These are phyloP conservation scores for Samsoniella hepiali DNA, from an alignment of 2,329 filamentous ascomycete species.

Conservation along the genomic window DNA sequence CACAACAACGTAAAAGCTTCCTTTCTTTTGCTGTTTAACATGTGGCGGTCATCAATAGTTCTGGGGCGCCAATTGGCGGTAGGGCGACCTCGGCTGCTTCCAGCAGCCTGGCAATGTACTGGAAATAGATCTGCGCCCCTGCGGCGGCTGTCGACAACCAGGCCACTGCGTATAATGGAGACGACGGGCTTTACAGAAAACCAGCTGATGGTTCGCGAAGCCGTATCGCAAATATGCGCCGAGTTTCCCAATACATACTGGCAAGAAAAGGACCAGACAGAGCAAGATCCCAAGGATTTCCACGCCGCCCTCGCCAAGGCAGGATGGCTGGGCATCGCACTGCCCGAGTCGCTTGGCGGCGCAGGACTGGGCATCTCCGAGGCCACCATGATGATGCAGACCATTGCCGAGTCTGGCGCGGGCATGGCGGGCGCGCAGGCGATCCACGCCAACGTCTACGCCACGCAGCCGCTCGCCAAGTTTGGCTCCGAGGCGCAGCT, in stretches of 20 bases:
- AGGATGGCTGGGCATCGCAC: constrained; percentile 78
- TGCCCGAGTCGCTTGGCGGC: constrained; percentile 72
- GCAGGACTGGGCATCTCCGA: constrained; percentile 75
- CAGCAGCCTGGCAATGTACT: background rate
- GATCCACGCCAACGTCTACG: constrained; percentile 67
- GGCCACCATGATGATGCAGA: constrained; percentile 85
- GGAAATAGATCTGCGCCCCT: background rate
- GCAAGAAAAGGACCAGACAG: constrained; percentile 68
- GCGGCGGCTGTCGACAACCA: constrained; percentile 36
- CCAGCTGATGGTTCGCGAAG: constrained; percentile 69
- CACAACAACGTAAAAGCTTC: background rate
- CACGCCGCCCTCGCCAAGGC: constrained; percentile 70
- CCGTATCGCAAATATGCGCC: constrained; percentile 64
- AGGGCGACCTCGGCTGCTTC: too few species aligned
- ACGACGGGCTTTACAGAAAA: constrained; percentile 68
- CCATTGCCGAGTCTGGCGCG: constrained; percentile 72
- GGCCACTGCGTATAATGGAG: constrained; percentile 58
- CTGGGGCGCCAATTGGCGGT: background rate
- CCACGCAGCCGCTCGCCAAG: constrained; percentile 69
- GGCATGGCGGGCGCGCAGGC: constrained; percentile 70
- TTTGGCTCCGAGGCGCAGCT: constrained; percentile 68
- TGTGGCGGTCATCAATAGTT: background rate
- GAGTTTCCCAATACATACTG: constrained; percentile 74
- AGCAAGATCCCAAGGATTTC: constrained; percentile 70
- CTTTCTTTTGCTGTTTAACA: background rate